These are phyloP conservation scores for Dicorynia guianensis DNA, from an alignment of 306 rosid species.

Conservation along the genomic window DNA sequence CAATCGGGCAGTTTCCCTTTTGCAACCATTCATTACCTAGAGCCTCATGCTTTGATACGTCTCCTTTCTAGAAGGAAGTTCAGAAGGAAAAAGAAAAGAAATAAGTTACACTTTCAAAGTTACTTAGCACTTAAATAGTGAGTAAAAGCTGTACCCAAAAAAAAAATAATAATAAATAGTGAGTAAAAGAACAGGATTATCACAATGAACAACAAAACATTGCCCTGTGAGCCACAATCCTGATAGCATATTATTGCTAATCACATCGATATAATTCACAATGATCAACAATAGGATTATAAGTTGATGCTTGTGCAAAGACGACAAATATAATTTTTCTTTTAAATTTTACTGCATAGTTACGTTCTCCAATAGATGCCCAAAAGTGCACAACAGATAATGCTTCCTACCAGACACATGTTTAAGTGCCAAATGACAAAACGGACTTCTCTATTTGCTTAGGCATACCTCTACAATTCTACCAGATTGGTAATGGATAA, in stretches of 20 bases:
- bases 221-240: neutral
- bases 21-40: conserved; percentile 82
- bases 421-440: conserved; percentile 15
- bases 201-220: conserved; percentile 3
- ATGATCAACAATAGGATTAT: conserved; percentile 6
- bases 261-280: neutral
- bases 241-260: neutral
- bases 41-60: conserved; percentile 70
- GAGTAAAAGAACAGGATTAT: conserved; percentile 5
- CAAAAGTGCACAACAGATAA: conserved; percentile 19
- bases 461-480: conserved; percentile 11
- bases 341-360: neutral
- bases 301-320: neutral
- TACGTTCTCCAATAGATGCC: neutral
- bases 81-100: conserved; percentile 28
- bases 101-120: conserved; percentile 21
- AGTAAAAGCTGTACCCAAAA: too few relatives aligned
- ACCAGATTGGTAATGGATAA: neutral
- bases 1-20: conserved; percentile 80
- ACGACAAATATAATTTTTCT: neutral
- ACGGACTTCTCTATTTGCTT: neutral
- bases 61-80: conserved; percentile 56
- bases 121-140: neutral
- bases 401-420: neutral
- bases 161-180: too few relatives aligned